Evolutionary conservation across 768 basidiomycete species (phyloP).

Genomic region (Amanita rubescens): DNA sequence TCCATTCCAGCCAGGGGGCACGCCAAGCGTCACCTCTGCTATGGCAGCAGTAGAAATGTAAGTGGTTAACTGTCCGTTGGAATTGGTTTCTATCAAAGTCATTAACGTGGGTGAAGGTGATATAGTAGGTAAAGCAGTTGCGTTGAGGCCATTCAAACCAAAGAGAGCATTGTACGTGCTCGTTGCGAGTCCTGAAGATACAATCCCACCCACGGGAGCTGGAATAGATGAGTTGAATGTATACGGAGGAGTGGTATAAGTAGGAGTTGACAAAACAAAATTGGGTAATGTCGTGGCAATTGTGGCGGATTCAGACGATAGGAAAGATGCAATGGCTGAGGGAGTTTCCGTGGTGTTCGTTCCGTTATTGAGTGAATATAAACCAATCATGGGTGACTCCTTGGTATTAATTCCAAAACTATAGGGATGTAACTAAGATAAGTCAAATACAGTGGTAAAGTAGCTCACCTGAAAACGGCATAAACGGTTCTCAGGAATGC

Average conservation of each 20-base stretch:
- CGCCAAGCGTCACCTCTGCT: conserved; percentile 49
- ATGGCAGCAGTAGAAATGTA: conserved; percentile 40
- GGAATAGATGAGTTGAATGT: conserved; percentile 61
- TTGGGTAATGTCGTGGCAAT: conserved; percentile 68
- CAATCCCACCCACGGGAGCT: conserved; percentile 47
- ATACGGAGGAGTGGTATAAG: conserved; percentile 56
- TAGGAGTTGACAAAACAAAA: conserved; percentile 57
- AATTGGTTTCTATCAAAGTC: conserved; percentile 53
- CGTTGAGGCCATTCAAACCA: conserved; percentile 33
- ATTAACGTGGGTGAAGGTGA: conserved; percentile 40
- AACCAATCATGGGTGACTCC: conserved; percentile 73
- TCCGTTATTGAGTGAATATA: conserved; percentile 52
- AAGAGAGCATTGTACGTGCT: conserved; percentile 64
- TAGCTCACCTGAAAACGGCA: conserved; percentile 61
- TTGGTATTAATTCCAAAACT: conserved; percentile 71
- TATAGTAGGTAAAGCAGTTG: conserved; percentile 51
- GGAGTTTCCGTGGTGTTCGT: conserved; percentile 35
- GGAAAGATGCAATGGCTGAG: conserved; percentile 36
- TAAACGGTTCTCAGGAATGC: conserved; percentile 73
- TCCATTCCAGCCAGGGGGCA: conserved; percentile 53
- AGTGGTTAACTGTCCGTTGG: conserved; percentile 45
- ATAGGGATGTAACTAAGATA: not conserved
- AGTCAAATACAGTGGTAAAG: not conserved
- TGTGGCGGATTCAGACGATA: conserved; percentile 58
- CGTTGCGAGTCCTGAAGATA: conserved; percentile 55